phyloP scores from a whole-genome alignment of 2,329 filamentous ascomycete genomes.

The Penicillium expansum region DNA sequence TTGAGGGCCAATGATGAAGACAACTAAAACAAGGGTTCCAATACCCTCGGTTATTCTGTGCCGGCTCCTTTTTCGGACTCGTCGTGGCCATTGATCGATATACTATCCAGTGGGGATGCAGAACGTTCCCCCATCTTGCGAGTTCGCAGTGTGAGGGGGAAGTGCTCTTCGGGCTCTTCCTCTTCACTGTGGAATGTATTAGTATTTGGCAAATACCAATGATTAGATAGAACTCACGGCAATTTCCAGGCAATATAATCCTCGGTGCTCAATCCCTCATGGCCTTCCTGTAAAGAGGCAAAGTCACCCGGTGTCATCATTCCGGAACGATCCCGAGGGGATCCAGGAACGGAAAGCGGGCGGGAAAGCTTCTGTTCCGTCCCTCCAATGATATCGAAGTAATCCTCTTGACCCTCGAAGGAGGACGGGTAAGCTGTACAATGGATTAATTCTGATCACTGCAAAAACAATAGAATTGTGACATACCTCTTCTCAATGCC shows the following conservation, averaged over 20 bases:
- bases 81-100: slow-evolving; percentile 30
- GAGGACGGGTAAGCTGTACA: slow-evolving; percentile 74
- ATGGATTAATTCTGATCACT: slow-evolving; percentile 14
- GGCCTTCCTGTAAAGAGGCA: slow-evolving; percentile 89
- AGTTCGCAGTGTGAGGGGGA: slow-evolving; percentile 62
- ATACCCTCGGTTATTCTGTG: not conserved
- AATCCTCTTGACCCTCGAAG: slow-evolving; percentile 73
- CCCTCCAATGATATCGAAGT: slow-evolving; percentile 86
- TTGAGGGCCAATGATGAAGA: not conserved
- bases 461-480: not conserved
- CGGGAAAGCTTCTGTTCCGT: slow-evolving; percentile 94
- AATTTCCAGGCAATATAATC: slow-evolving; percentile 98
- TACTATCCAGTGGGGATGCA: slow-evolving; percentile 38
- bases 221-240: slow-evolving; percentile 66
- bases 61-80: slow-evolving; percentile 4
- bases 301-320: slow-evolving; percentile 99
- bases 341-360: slow-evolving; percentile 90
- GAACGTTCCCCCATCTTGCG: slow-evolving; percentile 43
- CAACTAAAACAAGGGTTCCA: not conserved
- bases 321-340: slow-evolving; percentile 81
- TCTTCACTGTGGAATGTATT: slow-evolving; percentile 64
- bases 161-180: slow-evolving; percentile 80
- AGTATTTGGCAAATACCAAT: not conserved
- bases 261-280: slow-evolving; percentile 89
- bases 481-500: slow-evolving; percentile 68